Base-by-base conservation (phyloP, 768 basidiomycete species). In the Brasilioporus rufonigricans region DNA sequence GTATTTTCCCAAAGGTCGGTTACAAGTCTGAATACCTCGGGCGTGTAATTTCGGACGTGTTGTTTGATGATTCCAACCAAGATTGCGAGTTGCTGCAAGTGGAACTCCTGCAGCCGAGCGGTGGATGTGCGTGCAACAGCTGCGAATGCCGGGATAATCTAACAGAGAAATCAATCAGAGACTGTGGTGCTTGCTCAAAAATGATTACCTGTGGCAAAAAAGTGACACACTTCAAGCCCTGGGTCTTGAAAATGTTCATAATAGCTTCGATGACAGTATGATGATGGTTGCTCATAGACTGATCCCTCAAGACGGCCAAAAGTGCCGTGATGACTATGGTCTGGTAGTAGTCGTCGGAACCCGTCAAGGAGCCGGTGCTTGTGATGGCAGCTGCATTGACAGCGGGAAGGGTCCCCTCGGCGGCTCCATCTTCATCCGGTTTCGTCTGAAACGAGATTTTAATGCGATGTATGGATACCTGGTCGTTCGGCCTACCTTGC, bases 221-320 rank as follows among this genome's bases (percentile, higher is more conserved):
- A 2, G 91, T 84, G 19, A 96, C 94, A 69, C 93, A 97, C 78
- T 95, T 94, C 66, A 98, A 74, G 14, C 96, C 94, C 66, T 98
- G 95, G 0, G 94, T 97, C 72, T 95, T 94, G 81, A 98, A 99
- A 57, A 99, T 98, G 44, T 93, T 89, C 93, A 98, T 98, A 62
- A 99, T 89, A 1, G 94, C 94, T 68, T 98, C 94, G 53, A 98
- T 94, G 44, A 95, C 96, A 23, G 86, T 89, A 64, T 97, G 89
- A 63, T 98, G 94, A 62, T 92, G 87, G 52, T 78, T 85, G 64
- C 81, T 89, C 56, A 97, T 78, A 1, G 93, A 86, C 50, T 91
- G 86, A 68, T 99, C 97, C 66, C 87, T 91, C 57, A 99, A 70
- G 54, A 99, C 89, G 39, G 84, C 80, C 32, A 98, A 80, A 11